These are phyloP conservation scores for Anthoceros angustus DNA, from an alignment of 225 moss, liverwort and hornwort genomes.

Conservation along the genomic window DNA sequence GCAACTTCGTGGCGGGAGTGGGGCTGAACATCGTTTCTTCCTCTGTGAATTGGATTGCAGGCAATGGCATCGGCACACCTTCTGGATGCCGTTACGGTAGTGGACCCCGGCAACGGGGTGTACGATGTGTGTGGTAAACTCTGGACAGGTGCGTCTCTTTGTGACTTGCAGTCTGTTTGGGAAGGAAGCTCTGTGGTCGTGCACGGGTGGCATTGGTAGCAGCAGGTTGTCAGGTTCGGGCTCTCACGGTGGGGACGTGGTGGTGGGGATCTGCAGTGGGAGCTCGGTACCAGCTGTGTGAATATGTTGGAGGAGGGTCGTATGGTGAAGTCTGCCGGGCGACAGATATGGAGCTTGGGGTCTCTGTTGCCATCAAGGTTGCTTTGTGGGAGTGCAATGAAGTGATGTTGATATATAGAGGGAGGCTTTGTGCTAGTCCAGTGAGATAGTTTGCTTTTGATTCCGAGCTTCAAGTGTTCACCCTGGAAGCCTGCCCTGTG, in stretches of 20 bases:
- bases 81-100: slow-evolving; percentile 19
- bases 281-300: slow-evolving; percentile 52
- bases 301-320: slow-evolving; percentile 78
- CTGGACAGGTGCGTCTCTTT: slow-evolving; percentile 51
- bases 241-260: background rate
- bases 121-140: slow-evolving; percentile 57
- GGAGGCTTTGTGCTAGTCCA: background rate
- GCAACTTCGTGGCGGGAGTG: too few species aligned
- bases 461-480: background rate
- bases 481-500: background rate
- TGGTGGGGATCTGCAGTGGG: slow-evolving; percentile 39
- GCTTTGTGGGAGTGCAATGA: background rate
- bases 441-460: background rate
- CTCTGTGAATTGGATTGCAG: too few species aligned
- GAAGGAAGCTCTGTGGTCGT: background rate
- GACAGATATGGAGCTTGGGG: slow-evolving; percentile 49
- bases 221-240: background rate
- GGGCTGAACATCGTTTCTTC: too few species aligned
- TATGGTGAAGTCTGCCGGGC: slow-evolving; percentile 90
- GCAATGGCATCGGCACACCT: too few species aligned
- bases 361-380: slow-evolving; percentile 77
- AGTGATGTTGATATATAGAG: background rate
- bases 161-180: too few species aligned
- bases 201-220: background rate
- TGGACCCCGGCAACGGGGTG: slow-evolving; percentile 49